Percentiles rank a stretch among this genome's conserved stretches.
Evolutionary conservation across 148 eudicot species (phyloP).

Genomic region (Simmondsia chinensis): DNA sequence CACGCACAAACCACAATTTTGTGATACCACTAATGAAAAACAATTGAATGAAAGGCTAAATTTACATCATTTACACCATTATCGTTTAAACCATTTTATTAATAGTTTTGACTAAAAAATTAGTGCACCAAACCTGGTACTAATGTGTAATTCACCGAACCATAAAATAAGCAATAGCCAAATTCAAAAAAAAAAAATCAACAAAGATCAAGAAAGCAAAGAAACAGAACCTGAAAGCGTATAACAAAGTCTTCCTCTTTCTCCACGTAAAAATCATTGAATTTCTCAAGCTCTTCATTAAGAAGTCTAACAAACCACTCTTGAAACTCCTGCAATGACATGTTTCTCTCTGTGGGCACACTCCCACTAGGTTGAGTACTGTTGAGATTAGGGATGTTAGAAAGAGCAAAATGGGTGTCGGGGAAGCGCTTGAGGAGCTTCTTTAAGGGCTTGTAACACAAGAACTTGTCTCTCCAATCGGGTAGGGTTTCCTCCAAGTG

Average conservation of each 20-base stretch:
- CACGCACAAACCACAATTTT: no score
- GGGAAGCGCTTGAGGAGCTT: conserved; percentile 67
- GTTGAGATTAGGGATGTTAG: background rate
- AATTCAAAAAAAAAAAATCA: background rate
- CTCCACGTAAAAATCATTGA: conserved; percentile 93
- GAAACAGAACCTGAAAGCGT: conserved; percentile 55
- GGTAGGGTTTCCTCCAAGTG: conserved; percentile 82
- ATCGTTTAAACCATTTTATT: no score
- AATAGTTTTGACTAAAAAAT: no score
- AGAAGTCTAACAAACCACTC: conserved; percentile 75
- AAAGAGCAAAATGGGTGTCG: conserved; percentile 2
- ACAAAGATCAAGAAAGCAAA: background rate
- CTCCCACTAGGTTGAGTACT: background rate
- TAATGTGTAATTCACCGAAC: no score
- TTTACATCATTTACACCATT: no score
- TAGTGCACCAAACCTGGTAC: no score
- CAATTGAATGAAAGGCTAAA: no score
- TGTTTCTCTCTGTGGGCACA: conserved; percentile 3
- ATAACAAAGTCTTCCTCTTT: conserved; percentile 86
- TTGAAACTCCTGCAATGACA: conserved; percentile 38
- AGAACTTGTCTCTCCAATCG: conserved; percentile 81
- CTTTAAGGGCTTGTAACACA: conserved; percentile 75
- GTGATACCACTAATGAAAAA: no score
- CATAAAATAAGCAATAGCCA: background rate
- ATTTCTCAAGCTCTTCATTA: conserved; percentile 80